These are phyloP conservation scores for Medicago arabica DNA, from an alignment of 306 rosid genomes.

Conservation along the genomic window DNA sequence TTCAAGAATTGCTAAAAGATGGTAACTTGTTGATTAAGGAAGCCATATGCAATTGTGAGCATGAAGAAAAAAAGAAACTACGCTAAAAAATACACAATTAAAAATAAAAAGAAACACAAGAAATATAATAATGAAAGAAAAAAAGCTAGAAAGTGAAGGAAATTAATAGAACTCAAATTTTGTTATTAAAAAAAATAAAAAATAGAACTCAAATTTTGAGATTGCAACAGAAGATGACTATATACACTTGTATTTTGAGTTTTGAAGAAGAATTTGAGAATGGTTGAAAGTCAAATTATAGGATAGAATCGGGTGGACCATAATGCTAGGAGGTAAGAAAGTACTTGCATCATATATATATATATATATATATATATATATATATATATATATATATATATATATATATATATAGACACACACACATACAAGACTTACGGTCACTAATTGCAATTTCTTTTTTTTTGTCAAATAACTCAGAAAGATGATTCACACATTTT, in stretches of 20 bases:
- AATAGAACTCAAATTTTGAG: neutral
- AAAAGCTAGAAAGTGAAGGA: neutral
- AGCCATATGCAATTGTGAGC: neutral
- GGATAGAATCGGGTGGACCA: neutral
- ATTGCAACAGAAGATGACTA: too few species aligned
- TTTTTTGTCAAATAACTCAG: too few species aligned
- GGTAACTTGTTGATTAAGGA: slow-evolving; percentile 41
- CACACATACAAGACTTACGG: too few species aligned
- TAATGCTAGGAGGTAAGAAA: neutral
- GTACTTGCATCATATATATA: too few species aligned
- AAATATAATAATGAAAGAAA: neutral
- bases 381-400: too few species aligned
- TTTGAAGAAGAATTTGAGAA: neutral
- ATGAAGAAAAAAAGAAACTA: slow-evolving; percentile 11
- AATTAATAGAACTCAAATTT: neutral
- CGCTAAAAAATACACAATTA: slow-evolving; percentile 8
- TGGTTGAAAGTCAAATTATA: neutral
- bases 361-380: too few species aligned
- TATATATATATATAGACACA: too few species aligned
- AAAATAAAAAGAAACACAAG: neutral
- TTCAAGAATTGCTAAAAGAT: neutral
- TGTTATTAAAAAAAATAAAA: too few species aligned
- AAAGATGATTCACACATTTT: too few species aligned
- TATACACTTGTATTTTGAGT: neutral
- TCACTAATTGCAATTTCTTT: too few species aligned